Percentiles rank a stretch among this genome's conserved stretches.
Conservation (phyloP, 805 yeast genomes). For the Candida tibetensis region DNA sequence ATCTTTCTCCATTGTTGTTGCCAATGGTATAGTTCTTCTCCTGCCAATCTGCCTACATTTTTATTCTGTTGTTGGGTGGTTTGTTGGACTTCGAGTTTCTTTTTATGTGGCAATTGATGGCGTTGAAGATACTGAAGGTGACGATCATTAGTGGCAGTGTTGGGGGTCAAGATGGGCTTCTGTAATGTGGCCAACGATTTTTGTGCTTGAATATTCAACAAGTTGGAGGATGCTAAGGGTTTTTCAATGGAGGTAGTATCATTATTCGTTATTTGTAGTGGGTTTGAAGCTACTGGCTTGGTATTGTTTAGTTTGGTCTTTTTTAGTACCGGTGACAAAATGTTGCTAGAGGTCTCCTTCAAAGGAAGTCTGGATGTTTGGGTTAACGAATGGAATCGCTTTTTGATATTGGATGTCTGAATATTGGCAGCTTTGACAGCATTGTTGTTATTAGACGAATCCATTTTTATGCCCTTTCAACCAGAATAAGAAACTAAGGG, state of each 20-base stretch:
- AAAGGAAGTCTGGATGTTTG: conserved; percentile 29
- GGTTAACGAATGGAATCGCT: conserved; percentile 11
- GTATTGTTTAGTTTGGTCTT: conserved; percentile 23
- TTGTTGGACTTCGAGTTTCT: conserved; percentile 2
- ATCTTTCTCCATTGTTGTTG: conserved; percentile 62
- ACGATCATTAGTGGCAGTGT: not conserved
- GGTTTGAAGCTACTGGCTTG: conserved; percentile 7
- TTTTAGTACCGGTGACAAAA: conserved; percentile 37
- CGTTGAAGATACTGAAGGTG: conserved; percentile 1
- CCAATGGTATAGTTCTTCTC: conserved; percentile 55
- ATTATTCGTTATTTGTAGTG: conserved; percentile 2
- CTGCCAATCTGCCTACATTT: conserved; percentile 32
- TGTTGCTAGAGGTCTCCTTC: conserved; percentile 39
- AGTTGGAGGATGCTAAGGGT: not conserved
- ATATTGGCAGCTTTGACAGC: not conserved
- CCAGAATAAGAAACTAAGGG: too few species aligned
- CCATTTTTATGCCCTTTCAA: not conserved
- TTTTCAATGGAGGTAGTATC: not conserved
- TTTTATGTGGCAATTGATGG: not conserved
- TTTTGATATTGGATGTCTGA: conserved; percentile 10
- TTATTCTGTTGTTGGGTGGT: conserved; percentile 2
- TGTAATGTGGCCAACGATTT: not conserved
- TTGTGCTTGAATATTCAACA: not conserved
- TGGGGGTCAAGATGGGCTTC: conserved; percentile 1
- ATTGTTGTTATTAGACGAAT: not conserved